Evolutionary conservation across 2,329 filamentous ascomycete species (phyloP), one percentile per base, ranked within the genome.

Genomic region (Penicillium sp.): DNA sequence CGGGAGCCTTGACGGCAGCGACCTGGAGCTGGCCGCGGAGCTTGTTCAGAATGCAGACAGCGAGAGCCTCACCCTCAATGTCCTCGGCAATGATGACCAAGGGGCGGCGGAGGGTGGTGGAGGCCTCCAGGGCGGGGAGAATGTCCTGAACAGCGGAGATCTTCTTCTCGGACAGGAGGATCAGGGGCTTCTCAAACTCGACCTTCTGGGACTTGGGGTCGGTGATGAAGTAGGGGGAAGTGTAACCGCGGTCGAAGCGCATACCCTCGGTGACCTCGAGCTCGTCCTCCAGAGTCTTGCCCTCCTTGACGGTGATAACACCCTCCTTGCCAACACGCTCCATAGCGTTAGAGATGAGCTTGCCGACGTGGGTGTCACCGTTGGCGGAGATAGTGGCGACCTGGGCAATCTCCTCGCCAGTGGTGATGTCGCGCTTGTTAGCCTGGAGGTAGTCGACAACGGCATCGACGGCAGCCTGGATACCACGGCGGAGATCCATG

Each of bases 271-370:
- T 98, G 54, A 98, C 85, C 78, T 98, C 93, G 48, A 98, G 86
- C 83, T 98, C 93, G 63, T 98, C 93, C 65, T 88, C 84, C 68
- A 95, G 85, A 52, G 93, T 97, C 86, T 97, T 98, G 71, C 93
- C 93, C 81, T 98, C 93, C 86, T 98, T 98, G 68, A 97, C 91
- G 50, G 93, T 98, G 73, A 98, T 98, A 67, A 98, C 93, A 80
- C 93, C 93, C 79, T 98, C 93, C 83, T 98, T 98, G 75, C 93
- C 93, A 56, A 98, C 93, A 82, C 95, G 95, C 82, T 98, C 93
- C 93, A 98, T 98, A 62, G 93, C 93, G 69, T 84, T 96, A 69
- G 93, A 90, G 72, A 98, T 93, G 69, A 98, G 83, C 76, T 89
- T 85, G 64, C 93, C 93, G 66, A 98, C 88, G 76, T 96, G 90